Percentiles rank a stretch among this genome's conserved stretches.
Conservation (phyloP, 768 basidiomycete species). For the Guyanaporus albipodus region DNA sequence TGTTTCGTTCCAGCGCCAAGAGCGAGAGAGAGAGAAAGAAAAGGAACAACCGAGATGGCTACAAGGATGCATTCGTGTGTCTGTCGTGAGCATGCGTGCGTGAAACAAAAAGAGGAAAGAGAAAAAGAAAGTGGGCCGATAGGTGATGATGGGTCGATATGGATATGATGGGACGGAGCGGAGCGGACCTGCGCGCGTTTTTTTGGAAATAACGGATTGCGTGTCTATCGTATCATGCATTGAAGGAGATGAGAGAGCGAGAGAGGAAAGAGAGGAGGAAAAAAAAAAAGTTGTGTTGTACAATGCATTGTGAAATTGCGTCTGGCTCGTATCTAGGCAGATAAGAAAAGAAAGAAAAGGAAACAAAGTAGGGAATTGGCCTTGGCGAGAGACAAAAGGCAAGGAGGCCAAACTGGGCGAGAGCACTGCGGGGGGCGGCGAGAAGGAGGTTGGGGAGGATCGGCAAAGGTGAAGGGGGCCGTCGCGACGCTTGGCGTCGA, state of each 20-base stretch:
- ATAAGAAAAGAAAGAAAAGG: conserved; percentile 3
- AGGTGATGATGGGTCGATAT: conserved; percentile 2
- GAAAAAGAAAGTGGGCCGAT: no score
- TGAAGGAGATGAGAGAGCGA: no score
- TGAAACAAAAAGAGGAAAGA: conserved; percentile 9
- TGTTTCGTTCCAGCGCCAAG: conserved; percentile 7
- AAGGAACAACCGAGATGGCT: conserved; percentile 6
- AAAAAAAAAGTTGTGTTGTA: no score
- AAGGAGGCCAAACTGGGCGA: conserved; percentile 11
- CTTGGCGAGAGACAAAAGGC: conserved; percentile 5
- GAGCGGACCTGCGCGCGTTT: conserved; percentile 15
- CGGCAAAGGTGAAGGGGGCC: conserved; percentile 7
- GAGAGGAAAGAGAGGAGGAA: no score
- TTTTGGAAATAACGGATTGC: conserved; percentile 9
- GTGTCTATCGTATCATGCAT: conserved; percentile 24
- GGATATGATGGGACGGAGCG: not conserved
- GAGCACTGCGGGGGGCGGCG: no score
- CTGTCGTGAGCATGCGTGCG: conserved; percentile 18
- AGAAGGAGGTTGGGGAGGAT: conserved; percentile 6
- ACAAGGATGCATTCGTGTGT: conserved; percentile 9
- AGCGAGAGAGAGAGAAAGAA: not conserved
- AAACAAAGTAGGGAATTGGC: conserved; percentile 7
- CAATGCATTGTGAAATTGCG: conserved; percentile 27
- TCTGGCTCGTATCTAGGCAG: conserved; percentile 22
- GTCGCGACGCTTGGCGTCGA: not conserved